These are phyloP conservation scores for Calonectria multiphialidica DNA, from an alignment of 2,329 filamentous ascomycete species.

Conservation along the genomic window DNA sequence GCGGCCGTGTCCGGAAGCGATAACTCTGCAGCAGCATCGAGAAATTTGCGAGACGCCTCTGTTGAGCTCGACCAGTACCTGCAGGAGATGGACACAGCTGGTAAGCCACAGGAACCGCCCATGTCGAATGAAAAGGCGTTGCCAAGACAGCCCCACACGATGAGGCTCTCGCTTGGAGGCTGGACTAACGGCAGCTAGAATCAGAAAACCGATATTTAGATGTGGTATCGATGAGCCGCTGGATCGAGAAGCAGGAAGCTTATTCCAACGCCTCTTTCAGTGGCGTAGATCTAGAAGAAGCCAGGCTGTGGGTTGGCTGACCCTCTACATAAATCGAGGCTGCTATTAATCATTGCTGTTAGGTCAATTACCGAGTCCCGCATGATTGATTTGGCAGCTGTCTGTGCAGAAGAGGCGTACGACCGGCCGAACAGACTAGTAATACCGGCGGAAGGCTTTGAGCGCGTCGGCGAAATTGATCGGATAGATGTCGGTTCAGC, in stretches of 20 bases:
- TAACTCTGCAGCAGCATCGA: not conserved
- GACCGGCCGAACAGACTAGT: not conserved
- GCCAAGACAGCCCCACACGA: not conserved
- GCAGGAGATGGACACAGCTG: not conserved
- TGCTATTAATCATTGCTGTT: not conserved
- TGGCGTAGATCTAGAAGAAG: not conserved
- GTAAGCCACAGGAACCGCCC: not conserved
- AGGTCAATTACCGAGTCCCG: not conserved
- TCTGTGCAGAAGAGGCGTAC: not conserved
- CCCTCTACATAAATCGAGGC: not conserved
- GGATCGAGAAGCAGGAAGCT: constrained; percentile 2
- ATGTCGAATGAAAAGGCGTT: not conserved
- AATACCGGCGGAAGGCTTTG: not conserved
- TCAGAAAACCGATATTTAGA: not conserved
- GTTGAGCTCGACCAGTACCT: not conserved
- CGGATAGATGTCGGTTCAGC: not conserved
- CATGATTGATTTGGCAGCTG: not conserved
- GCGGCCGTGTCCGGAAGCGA: not conserved
- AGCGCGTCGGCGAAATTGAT: not conserved
- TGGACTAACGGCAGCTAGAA: not conserved
- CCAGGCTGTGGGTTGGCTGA: not conserved
- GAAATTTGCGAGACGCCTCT: not conserved
- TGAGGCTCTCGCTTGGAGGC: not conserved
- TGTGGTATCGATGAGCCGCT: not conserved
- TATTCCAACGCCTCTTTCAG: not conserved